Conservation (phyloP, 192 early-diverging fungal genomes). For the Haplosporangium gracile region DNA sequence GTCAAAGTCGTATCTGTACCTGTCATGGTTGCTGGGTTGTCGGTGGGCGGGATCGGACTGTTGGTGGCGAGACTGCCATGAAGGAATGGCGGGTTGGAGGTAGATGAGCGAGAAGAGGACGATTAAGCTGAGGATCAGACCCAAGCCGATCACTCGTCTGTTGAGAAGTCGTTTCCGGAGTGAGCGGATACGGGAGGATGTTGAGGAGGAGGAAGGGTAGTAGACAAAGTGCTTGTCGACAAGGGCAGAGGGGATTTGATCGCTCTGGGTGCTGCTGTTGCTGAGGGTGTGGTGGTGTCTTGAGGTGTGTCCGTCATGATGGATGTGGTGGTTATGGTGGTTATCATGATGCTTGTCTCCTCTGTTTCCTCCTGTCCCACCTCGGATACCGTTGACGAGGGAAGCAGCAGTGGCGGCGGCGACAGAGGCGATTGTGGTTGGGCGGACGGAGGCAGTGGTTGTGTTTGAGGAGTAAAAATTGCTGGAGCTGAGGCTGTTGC, state of each 20-base stretch:
- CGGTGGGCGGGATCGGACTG: slow-evolving; percentile 12
- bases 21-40: slow-evolving; percentile 40
- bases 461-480: slow-evolving; percentile 47
- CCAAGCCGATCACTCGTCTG: slow-evolving; percentile 14
- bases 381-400: slow-evolving; percentile 34
- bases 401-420: slow-evolving; percentile 32
- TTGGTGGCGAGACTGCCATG: slow-evolving; percentile 22
- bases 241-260: slow-evolving; percentile 43
- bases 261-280: slow-evolving; percentile 41
- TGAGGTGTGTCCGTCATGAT: slow-evolving; percentile 1
- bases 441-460: slow-evolving; percentile 34
- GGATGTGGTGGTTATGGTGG: neutral
- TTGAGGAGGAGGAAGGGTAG: slow-evolving; percentile 22
- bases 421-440: slow-evolving; percentile 41
- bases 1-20: slow-evolving; percentile 46
- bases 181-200: slow-evolving; percentile 44
- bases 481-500: slow-evolving; percentile 48
- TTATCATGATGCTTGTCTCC: neutral
- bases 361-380: neutral
- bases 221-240: slow-evolving; percentile 55
- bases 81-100: slow-evolving; percentile 27
- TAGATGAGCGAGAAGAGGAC: slow-evolving; percentile 38
- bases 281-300: slow-evolving; percentile 43
- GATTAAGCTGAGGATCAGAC: slow-evolving; percentile 29
- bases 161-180: slow-evolving; percentile 30